Conservation (phyloP, 2,329 filamentous ascomycete genomes). For the Hypoxylon sp. region DNA sequence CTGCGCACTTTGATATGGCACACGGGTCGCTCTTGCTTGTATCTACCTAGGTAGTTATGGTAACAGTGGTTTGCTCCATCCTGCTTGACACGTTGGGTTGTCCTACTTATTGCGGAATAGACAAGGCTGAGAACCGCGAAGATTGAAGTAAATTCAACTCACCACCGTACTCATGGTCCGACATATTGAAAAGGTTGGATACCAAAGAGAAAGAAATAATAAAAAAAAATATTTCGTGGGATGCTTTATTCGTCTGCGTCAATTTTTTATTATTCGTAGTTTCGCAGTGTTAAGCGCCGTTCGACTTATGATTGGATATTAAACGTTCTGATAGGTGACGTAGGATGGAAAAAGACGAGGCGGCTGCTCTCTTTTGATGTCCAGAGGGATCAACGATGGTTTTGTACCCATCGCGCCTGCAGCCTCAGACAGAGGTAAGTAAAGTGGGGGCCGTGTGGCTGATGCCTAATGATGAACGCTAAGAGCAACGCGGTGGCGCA, state of each 20-base stretch:
- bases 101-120: neutral
- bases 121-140: slow-evolving; percentile 4
- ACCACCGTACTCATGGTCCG: slow-evolving; percentile 76
- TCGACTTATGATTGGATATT: neutral
- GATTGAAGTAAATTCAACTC: slow-evolving; percentile 51
- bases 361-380: slow-evolving; percentile 17
- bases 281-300: neutral
- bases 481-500: slow-evolving; percentile 20
- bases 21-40: slow-evolving; percentile 4
- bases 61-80: slow-evolving; percentile 13
- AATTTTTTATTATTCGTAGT: neutral
- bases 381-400: slow-evolving; percentile 30
- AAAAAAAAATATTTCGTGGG: neutral
- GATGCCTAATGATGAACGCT: neutral
- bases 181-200: slow-evolving; percentile 62
- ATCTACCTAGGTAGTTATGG: slow-evolving; percentile 4
- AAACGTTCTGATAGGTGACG: neutral
- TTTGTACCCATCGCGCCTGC: slow-evolving; percentile 35
- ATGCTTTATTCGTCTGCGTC: neutral
- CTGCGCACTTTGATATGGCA: slow-evolving; percentile 10
- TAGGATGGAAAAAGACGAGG: slow-evolving; percentile 19
- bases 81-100: neutral
- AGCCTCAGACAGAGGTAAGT: slow-evolving; percentile 20
- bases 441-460: slow-evolving; percentile 31
- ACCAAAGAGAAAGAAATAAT: slow-evolving; percentile 7